Evolutionary conservation across 352 stramenopile species (phyloP).

Genomic region (Phytophthora meadii): DNA sequence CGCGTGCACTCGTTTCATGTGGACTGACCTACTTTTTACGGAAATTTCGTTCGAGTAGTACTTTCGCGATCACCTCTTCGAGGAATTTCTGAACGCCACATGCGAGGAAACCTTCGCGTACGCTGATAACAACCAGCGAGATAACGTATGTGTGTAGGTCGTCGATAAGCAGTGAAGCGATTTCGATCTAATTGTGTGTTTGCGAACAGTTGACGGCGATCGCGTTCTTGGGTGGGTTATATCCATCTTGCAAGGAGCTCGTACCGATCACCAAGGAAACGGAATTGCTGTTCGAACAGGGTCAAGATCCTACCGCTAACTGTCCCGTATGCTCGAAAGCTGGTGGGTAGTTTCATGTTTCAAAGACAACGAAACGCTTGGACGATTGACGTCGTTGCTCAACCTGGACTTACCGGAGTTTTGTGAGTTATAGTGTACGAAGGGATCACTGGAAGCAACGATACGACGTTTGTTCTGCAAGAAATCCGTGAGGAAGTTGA

Average conservation of each 20-base stretch:
- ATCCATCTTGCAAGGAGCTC: constrained; percentile 60
- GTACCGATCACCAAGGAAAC: constrained; percentile 66
- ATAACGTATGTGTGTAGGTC: constrained; percentile 53
- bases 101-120: constrained; percentile 74
- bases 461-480: constrained; percentile 64
- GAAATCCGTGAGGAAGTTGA: constrained; percentile 60
- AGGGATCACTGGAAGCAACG: constrained; percentile 67
- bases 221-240: constrained; percentile 64
- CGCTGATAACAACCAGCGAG: constrained; percentile 74
- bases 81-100: constrained; percentile 57
- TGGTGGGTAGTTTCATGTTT: constrained; percentile 32
- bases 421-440: constrained; percentile 58
- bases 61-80: constrained; percentile 73
- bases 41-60: constrained; percentile 49
- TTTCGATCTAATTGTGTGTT: constrained; percentile 7
- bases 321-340: constrained; percentile 74
- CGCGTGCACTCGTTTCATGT: constrained; percentile 5
- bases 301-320: constrained; percentile 66
- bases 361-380: neutral
- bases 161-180: neutral
- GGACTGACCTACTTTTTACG: constrained; percentile 10
- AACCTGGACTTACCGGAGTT: neutral
- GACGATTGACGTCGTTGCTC: neutral
- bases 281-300: constrained; percentile 76
- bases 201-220: constrained; percentile 59